A percentile compares a stretch with the other conserved stretches of the same genome.
Evolutionary conservation across 2,329 filamentous ascomycete species (phyloP).

Genomic region (Colletotrichum melonis): DNA sequence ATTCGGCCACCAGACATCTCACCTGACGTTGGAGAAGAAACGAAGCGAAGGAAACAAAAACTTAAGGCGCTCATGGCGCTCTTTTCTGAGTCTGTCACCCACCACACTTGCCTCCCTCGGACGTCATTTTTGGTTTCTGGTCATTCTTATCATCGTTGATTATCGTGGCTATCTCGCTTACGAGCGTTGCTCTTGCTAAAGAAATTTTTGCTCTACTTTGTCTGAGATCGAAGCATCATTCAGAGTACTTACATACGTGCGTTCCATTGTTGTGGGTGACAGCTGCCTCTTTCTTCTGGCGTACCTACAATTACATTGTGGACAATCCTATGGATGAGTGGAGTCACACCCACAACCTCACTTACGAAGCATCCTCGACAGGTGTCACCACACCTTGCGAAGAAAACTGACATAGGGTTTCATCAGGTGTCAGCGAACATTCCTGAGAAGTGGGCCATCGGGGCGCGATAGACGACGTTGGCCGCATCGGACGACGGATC

Average conservation of each 20-base stretch:
- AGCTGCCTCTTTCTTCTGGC: background rate
- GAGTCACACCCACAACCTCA: background rate
- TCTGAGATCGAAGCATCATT: background rate
- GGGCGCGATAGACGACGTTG: constrained; percentile 3
- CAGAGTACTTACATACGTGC: background rate
- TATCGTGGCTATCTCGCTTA: background rate
- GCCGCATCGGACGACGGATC: constrained; percentile 13
- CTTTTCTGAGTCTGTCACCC: background rate
- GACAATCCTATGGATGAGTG: background rate
- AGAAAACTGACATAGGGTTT: background rate
- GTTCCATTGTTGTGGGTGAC: background rate
- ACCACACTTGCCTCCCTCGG: background rate
- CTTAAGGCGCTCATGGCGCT: background rate
- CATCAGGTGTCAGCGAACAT: constrained; percentile 3
- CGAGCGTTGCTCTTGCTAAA: background rate
- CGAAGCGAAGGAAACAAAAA: background rate
- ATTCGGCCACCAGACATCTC: background rate
- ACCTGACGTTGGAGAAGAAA: constrained; percentile 7
- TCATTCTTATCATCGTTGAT: background rate
- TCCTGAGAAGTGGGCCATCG: constrained; percentile 2
- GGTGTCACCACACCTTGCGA: background rate
- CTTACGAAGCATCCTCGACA: background rate
- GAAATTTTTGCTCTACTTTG: background rate
- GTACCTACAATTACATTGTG: background rate
- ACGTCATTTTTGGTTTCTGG: background rate